Conservation (phyloP, 768 basidiomycete species). For the Hericium rajendrae region DNA sequence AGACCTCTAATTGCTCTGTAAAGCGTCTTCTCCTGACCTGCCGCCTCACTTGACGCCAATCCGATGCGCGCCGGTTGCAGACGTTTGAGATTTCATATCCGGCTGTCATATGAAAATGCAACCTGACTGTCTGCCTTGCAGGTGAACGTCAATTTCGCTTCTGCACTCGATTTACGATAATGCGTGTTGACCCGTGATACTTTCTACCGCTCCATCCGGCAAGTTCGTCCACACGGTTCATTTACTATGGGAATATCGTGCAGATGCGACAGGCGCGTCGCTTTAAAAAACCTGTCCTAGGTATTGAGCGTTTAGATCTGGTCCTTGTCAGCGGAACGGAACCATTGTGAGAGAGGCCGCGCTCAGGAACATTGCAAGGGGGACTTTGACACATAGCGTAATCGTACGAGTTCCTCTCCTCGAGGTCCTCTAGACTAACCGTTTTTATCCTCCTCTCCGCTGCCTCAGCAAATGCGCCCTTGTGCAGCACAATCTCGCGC, state of each 20-base stretch:
- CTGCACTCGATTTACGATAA: not conserved
- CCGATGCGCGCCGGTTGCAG: not conserved
- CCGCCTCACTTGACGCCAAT: not conserved
- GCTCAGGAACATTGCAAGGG: not conserved
- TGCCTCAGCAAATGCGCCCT: no score
- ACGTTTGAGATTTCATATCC: not conserved
- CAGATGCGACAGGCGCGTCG: not conserved
- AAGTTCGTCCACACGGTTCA: not conserved
- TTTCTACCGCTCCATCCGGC: not conserved
- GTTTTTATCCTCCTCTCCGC: not conserved
- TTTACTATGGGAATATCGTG: not conserved
- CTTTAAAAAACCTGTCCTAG: not conserved
- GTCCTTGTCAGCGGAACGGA: not conserved
- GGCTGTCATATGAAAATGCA: not conserved
- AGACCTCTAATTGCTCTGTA: not conserved
- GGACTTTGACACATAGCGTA: no score
- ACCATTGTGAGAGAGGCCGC: not conserved
- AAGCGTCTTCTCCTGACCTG: not conserved
- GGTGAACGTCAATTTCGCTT: not conserved
- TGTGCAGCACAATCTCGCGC: no score
- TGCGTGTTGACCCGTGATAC: not conserved
- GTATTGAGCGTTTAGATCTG: not conserved
- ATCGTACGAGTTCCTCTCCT: no score
- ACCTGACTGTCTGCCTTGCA: not conserved
- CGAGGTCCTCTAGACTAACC: not conserved